These are phyloP conservation scores for Leccinum barrowsii DNA, from an alignment of 768 basidiomycete genomes.

Conservation along the genomic window DNA sequence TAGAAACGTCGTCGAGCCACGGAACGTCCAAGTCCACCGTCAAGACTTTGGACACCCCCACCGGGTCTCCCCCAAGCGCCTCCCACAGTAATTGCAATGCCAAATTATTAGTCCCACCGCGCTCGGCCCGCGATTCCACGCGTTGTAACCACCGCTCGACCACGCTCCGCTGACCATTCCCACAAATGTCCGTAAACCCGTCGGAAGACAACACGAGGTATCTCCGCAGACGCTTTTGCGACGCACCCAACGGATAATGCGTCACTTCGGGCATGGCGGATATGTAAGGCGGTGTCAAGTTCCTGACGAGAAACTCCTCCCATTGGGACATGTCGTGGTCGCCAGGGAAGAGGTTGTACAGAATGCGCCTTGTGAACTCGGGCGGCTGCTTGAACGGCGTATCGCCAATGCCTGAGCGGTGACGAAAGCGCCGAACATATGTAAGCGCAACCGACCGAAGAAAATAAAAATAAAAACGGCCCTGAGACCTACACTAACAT, in stretches of 20 bases:
- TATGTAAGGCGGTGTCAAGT: conserved; percentile 64
- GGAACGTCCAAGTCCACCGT: conserved; percentile 61
- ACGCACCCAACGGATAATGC: conserved; percentile 45
- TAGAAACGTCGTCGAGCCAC: conserved; percentile 68
- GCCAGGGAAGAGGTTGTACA: conserved; percentile 64
- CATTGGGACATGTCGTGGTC: conserved; percentile 58
- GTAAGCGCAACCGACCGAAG: conserved; percentile 5
- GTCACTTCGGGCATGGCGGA: conserved; percentile 61
- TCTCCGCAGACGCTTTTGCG: conserved; percentile 31
- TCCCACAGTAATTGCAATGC: conserved; percentile 56
- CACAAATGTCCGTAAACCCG: conserved; percentile 62
- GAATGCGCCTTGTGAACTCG: conserved; percentile 58
- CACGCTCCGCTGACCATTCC: conserved; percentile 43
- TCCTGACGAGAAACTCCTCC: conserved; percentile 65
- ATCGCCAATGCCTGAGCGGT: conserved; percentile 56
- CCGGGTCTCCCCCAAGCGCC: conserved; percentile 54
- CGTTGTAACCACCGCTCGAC: conserved; percentile 51
- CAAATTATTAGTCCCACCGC: conserved; percentile 38
- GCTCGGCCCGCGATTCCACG: conserved; percentile 32
- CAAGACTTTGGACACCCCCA: conserved; percentile 52
- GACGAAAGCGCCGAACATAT: conserved; percentile 8
- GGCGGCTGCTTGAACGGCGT: conserved; percentile 74
- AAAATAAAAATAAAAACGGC: background rate
- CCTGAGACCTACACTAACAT: conserved; percentile 45
- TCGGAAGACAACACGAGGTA: conserved; percentile 66